These are phyloP conservation scores for Citrus sinensis DNA, from an alignment of 345 rosid species.

Conservation along the genomic window DNA sequence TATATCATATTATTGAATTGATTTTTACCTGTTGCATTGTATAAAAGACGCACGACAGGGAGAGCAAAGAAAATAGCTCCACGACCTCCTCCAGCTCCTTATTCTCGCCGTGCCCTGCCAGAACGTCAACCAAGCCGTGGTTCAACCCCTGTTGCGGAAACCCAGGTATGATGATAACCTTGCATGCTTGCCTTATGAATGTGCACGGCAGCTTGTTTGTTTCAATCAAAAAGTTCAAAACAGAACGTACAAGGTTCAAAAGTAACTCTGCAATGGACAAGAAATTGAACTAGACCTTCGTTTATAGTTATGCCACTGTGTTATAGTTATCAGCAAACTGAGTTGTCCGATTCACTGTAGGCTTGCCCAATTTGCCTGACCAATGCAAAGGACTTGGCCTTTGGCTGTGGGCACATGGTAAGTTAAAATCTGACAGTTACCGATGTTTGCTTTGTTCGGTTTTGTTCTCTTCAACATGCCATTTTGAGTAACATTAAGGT, in stretches of 20 bases:
- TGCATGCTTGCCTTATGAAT: background rate
- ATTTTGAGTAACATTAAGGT: background rate
- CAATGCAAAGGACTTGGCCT: conserved; percentile 54
- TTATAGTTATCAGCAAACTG: background rate
- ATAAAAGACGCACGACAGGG: conserved; percentile 41
- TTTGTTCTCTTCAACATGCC: background rate
- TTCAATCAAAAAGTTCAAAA: background rate
- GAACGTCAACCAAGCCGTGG: conserved; percentile 20
- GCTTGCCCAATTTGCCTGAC: conserved; percentile 71
- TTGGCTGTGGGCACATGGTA: conserved; percentile 77
- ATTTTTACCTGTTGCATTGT: background rate
- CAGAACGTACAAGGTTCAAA: background rate
- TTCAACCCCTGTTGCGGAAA: conserved; percentile 20
- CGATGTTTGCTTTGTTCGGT: background rate
- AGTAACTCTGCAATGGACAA: background rate
- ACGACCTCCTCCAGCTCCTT: conserved; percentile 62
- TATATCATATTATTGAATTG: background rate
- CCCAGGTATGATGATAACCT: conserved; percentile 37
- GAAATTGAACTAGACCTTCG: background rate
- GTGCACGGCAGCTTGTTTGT: background rate
- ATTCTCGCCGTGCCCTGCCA: conserved; percentile 23
- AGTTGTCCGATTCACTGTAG: conserved; percentile 24
- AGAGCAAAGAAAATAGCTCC: conserved; percentile 49
- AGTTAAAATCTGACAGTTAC: conserved; percentile 13
- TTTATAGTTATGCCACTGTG: background rate